These are phyloP conservation scores for Coleophoma eucalyptorum DNA, from an alignment of 2,329 filamentous ascomycete genomes.

Conservation along the genomic window DNA sequence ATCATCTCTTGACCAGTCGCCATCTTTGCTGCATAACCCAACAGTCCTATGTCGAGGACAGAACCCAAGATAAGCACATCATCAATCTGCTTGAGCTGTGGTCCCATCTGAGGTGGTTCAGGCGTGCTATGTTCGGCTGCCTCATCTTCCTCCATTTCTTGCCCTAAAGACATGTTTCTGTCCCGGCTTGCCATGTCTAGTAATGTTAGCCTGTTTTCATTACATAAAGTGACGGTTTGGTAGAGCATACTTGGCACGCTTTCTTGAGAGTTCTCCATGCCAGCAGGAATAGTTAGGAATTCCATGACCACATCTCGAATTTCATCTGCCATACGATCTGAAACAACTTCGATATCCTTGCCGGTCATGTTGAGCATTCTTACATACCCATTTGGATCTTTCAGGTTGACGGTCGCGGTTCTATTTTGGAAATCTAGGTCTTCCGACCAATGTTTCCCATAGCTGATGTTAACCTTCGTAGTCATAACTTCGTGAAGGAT, in stretches of 20 bases:
- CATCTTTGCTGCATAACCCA: neutral
- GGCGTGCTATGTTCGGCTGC: neutral
- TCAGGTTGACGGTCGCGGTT: conserved; percentile 1
- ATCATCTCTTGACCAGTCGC: neutral
- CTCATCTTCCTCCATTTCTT: too few relatives aligned
- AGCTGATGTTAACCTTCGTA: conserved; percentile 4
- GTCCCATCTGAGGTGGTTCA: neutral
- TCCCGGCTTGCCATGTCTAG: too few relatives aligned
- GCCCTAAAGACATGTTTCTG: too few relatives aligned
- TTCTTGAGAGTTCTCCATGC: too few relatives aligned
- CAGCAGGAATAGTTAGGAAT: too few relatives aligned
- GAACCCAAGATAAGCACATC: conserved; percentile 5
- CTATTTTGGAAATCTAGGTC: neutral
- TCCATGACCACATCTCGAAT: too few relatives aligned
- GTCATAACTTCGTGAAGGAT: conserved; percentile 1
- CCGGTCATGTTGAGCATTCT: conserved; percentile 7
- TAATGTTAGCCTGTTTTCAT: too few relatives aligned
- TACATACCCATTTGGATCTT: neutral
- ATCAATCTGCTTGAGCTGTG: conserved; percentile 1
- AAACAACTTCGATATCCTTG: neutral
- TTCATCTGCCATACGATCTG: too few relatives aligned
- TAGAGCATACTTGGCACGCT: too few relatives aligned
- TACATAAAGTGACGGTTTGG: too few relatives aligned
- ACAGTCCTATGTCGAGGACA: neutral
- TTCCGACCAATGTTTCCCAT: neutral